phyloP scores from a whole-genome alignment of 495 filamentous ascomycete genomes.

The Friedmanniomyces simplex region DNA sequence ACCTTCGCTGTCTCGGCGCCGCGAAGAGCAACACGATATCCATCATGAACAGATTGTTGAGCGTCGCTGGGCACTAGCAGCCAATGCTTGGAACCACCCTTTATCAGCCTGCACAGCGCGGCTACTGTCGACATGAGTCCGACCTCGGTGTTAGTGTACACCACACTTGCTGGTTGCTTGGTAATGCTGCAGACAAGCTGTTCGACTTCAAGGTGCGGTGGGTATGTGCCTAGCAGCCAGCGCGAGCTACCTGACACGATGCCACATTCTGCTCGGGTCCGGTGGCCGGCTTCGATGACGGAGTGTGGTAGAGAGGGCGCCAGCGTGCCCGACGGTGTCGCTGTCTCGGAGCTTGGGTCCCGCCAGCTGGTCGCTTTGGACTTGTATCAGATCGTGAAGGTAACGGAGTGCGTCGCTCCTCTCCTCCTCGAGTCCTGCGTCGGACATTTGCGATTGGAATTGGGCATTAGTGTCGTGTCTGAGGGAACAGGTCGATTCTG shows the following conservation, averaged over 20 bases:
- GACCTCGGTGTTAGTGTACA: not conserved
- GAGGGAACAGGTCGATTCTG: not conserved
- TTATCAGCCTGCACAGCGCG: not conserved
- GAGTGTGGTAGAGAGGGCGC: not conserved
- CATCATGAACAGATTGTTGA: not conserved
- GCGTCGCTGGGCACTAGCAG: not conserved
- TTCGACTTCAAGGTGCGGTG: slow-evolving; percentile 2
- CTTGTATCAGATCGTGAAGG: not conserved
- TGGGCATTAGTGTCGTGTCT: too few species aligned
- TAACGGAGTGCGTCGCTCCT: not conserved
- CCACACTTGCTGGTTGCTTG: not conserved
- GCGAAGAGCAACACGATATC: not conserved
- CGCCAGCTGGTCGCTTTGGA: not conserved
- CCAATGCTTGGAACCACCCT: not conserved
- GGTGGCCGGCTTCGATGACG: not conserved
- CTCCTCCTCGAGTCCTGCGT: not conserved
- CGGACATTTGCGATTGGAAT: not conserved
- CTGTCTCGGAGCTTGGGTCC: not conserved
- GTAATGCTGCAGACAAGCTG: not conserved
- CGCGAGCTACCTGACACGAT: not conserved
- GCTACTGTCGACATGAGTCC: slow-evolving; percentile 1
- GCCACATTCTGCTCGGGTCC: not conserved
- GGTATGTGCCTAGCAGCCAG: slow-evolving; percentile 1
- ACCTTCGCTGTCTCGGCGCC: not conserved
- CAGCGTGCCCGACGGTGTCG: too few species aligned